These are phyloP conservation scores for Cercospora berteroae DNA, from an alignment of 2,329 filamentous ascomycete species.

Conservation along the genomic window DNA sequence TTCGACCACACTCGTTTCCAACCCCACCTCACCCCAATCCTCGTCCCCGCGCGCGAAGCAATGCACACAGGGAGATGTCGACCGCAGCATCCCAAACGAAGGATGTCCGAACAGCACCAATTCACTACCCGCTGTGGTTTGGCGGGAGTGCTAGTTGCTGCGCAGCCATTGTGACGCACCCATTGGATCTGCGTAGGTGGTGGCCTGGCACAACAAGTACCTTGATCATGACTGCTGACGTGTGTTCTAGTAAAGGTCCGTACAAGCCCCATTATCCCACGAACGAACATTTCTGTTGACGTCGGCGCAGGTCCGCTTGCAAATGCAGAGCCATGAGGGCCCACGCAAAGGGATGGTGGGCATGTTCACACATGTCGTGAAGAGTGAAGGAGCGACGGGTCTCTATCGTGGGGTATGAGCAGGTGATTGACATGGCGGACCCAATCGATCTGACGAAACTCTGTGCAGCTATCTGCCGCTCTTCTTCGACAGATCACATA, in stretches of 20 bases:
- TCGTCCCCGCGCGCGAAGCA: slow-evolving; percentile 24
- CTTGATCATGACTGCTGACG: slow-evolving; percentile 34
- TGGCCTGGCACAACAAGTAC: background rate
- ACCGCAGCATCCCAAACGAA: slow-evolving; percentile 45
- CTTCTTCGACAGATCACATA: slow-evolving; percentile 90
- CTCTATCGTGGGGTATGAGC: slow-evolving; percentile 75
- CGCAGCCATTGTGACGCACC: slow-evolving; percentile 89
- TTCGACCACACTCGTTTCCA: background rate
- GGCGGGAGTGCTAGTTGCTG: slow-evolving; percentile 91
- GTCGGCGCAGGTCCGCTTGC: slow-evolving; percentile 69
- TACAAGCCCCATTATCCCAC: background rate
- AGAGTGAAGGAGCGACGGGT: slow-evolving; percentile 70
- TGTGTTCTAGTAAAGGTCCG: slow-evolving; percentile 46
- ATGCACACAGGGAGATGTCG: slow-evolving; percentile 42
- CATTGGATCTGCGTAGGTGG: slow-evolving; percentile 78
- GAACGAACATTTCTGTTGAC: slow-evolving; percentile 21
- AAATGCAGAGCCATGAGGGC: slow-evolving; percentile 74
- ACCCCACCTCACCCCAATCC: background rate
- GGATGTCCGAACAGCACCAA: slow-evolving; percentile 39
- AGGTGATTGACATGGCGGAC: background rate
- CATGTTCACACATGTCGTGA: slow-evolving; percentile 80
- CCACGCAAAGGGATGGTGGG: slow-evolving; percentile 74
- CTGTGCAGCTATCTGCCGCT: slow-evolving; percentile 71
- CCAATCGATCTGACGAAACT: slow-evolving; percentile 4
- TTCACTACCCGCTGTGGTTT: slow-evolving; percentile 70